Conservation (phyloP, 2,329 filamentous ascomycete species). For the Tolypocladium ophioglossoides region DNA sequence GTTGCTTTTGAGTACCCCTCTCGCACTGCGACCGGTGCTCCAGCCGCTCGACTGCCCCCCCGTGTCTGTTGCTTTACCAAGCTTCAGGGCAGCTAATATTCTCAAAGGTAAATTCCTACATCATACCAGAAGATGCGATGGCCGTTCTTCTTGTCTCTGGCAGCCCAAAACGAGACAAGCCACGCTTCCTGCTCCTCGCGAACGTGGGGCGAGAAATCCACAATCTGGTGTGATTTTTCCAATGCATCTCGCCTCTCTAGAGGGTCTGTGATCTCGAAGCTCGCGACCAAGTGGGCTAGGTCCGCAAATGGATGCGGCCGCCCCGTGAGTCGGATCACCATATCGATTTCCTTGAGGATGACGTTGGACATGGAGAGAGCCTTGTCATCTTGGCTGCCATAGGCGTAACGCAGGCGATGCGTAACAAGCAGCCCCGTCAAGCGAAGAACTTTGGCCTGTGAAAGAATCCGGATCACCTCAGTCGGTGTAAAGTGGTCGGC, state of each 20-base stretch:
- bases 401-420: neutral
- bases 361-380: neutral
- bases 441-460: neutral
- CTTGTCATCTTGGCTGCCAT: neutral
- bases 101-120: neutral
- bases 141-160: neutral
- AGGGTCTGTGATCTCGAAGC: neutral
- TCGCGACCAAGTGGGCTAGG: neutral
- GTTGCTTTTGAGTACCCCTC: too few relatives aligned
- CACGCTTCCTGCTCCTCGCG: neutral
- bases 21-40: too few relatives aligned
- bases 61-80: too few relatives aligned
- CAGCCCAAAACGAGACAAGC: neutral
- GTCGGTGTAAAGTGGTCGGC: neutral
- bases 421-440: neutral
- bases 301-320: neutral
- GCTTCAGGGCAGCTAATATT: too few relatives aligned
- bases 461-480: neutral
- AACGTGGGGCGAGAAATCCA: neutral
- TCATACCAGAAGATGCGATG: neutral
- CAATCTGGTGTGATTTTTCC: neutral
- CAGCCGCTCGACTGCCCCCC: too few relatives aligned
- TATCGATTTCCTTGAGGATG: neutral
- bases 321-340: neutral
- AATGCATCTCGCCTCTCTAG: neutral